Evolutionary conservation across 345 rosid genomes (phyloP).

Genomic region (Citrus hindsii): DNA sequence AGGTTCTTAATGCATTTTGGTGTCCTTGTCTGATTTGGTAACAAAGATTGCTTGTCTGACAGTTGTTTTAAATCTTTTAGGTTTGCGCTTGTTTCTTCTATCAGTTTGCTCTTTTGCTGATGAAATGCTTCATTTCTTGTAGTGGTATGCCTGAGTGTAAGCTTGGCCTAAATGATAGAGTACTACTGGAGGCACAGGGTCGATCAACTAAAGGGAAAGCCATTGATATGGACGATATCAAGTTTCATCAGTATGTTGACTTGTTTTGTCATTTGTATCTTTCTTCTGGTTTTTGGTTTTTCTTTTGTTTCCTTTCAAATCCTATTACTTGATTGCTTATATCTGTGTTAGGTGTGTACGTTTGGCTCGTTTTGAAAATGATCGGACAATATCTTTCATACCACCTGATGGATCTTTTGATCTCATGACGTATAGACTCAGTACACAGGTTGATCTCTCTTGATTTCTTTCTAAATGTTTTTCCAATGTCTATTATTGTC

Average conservation of each 20-base stretch:
- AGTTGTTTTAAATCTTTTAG: background rate
- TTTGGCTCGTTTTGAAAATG: slow-evolving; percentile 74
- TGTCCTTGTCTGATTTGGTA: background rate
- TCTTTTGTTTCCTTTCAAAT: background rate
- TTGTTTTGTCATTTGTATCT: background rate
- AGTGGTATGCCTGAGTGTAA: slow-evolving; percentile 93
- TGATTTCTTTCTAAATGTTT: background rate
- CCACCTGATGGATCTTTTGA: slow-evolving; percentile 83
- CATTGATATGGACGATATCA: slow-evolving; percentile 79
- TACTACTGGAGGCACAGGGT: slow-evolving; percentile 78
- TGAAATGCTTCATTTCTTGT: slow-evolving; percentile 11
- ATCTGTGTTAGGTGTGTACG: slow-evolving; percentile 61
- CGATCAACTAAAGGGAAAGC: slow-evolving; percentile 73
- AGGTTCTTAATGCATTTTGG: background rate
- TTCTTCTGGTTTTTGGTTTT: slow-evolving; percentile 7
- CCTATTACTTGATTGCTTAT: background rate
- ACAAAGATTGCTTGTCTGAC: background rate
- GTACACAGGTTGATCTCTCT: slow-evolving; percentile 52
- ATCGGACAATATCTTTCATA: slow-evolving; percentile 71
- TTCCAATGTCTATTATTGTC: background rate
- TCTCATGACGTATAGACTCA: slow-evolving; percentile 75
- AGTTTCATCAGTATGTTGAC: slow-evolving; percentile 71
- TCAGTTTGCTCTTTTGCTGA: background rate
- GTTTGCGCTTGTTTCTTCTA: background rate
- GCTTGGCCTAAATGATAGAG: slow-evolving; percentile 78